Conservation (phyloP, 345 rosid species). For the Rubroshorea leprosula region DNA sequence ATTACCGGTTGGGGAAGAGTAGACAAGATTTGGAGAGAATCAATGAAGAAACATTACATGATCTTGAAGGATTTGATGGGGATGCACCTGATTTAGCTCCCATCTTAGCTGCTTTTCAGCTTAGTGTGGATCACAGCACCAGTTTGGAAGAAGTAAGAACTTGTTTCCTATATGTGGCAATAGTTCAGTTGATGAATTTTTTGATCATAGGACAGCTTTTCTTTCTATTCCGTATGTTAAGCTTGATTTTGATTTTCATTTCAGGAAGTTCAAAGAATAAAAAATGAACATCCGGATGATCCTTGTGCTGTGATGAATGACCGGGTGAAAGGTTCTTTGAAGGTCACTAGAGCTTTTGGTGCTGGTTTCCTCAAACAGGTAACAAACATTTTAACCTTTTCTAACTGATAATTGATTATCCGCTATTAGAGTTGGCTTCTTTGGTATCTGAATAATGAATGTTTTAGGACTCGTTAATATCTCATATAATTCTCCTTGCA, state of each 20-base stretch:
- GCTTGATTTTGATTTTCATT: slow-evolving; percentile 10
- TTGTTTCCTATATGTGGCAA: too few species aligned
- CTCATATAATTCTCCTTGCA: too few species aligned
- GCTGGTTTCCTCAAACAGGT: slow-evolving; percentile 96
- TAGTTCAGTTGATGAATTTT: too few species aligned
- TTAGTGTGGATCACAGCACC: slow-evolving; percentile 84
- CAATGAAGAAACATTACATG: slow-evolving; percentile 72
- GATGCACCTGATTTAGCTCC: slow-evolving; percentile 29
- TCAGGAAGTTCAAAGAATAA: slow-evolving; percentile 87
- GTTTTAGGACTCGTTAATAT: too few species aligned
- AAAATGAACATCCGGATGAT: slow-evolving; percentile 80
- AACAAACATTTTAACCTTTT: too few species aligned
- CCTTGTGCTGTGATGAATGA: slow-evolving; percentile 58
- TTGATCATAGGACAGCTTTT: neutral
- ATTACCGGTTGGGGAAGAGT: slow-evolving; percentile 62
- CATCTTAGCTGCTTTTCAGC: slow-evolving; percentile 54
- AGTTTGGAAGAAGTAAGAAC: slow-evolving; percentile 59
- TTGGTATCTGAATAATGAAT: too few species aligned
- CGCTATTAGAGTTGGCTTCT: too few species aligned
- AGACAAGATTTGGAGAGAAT: slow-evolving; percentile 81
- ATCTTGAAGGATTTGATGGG: slow-evolving; percentile 43
- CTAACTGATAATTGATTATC: too few species aligned
- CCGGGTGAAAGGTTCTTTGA: slow-evolving; percentile 88
- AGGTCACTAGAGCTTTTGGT: slow-evolving; percentile 95
- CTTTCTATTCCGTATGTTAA: neutral